Percentiles rank a stretch among this genome's conserved stretches.
Conservation (phyloP, 192 early-diverging fungal species). For the Podila horticola region DNA sequence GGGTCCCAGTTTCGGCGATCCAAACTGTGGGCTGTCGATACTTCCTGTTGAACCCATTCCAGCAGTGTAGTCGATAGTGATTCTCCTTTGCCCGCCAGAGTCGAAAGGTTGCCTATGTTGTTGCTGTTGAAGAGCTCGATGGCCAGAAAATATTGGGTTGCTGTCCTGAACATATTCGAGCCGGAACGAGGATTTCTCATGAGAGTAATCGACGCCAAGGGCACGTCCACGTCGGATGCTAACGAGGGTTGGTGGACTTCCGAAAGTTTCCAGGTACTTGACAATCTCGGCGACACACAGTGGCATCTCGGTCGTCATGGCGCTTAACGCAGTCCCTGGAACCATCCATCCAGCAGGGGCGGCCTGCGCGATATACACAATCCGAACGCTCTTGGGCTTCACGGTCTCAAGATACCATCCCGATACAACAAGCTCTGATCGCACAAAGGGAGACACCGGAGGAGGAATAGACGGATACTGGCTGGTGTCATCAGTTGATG, state of each 20-base stretch:
- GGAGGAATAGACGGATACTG: slow-evolving; percentile 39
- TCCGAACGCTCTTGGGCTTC: slow-evolving; percentile 39
- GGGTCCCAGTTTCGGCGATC: slow-evolving; percentile 29
- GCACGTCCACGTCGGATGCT: slow-evolving; percentile 48
- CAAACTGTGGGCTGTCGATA: slow-evolving; percentile 1
- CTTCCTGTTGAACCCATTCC: neutral
- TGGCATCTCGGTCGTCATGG: slow-evolving; percentile 45
- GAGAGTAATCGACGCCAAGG: slow-evolving; percentile 33
- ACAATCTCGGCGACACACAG: slow-evolving; percentile 44
- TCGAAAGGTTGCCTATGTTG: neutral
- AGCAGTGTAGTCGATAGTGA: slow-evolving; percentile 11
- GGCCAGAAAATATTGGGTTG: slow-evolving; percentile 49
- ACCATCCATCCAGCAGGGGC: slow-evolving; percentile 54
- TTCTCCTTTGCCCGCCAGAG: slow-evolving; percentile 18
- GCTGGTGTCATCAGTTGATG: slow-evolving; percentile 42
- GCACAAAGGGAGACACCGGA: slow-evolving; percentile 42
- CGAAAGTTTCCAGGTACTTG: slow-evolving; percentile 36
- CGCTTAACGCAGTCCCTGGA: slow-evolving; percentile 44
- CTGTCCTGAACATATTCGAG: slow-evolving; percentile 46
- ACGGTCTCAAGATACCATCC: slow-evolving; percentile 42
- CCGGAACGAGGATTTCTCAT: slow-evolving; percentile 33
- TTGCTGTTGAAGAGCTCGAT: slow-evolving; percentile 30
- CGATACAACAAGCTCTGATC: slow-evolving; percentile 41
- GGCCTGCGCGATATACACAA: slow-evolving; percentile 51
- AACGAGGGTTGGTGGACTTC: slow-evolving; percentile 45